Evolutionary conservation across 345 rosid species (phyloP).

Genomic region (Combretum micranthum): DNA sequence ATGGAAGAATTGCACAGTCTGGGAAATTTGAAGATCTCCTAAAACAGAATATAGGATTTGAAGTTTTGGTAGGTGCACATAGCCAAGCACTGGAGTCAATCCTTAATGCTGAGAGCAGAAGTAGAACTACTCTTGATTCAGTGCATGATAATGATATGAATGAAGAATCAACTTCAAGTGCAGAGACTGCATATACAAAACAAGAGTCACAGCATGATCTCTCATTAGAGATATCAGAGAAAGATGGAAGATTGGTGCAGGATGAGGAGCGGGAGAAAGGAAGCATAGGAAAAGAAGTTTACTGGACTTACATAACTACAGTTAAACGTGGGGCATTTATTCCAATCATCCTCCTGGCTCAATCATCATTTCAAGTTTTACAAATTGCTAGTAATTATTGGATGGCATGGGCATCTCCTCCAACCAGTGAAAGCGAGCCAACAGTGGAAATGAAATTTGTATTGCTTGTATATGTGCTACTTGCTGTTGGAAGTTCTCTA

Average conservation of each 20-base stretch:
- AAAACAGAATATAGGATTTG: conserved; percentile 77
- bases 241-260: conserved; percentile 74
- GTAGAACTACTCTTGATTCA: conserved; percentile 32
- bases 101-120: conserved; percentile 48
- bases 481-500: conserved; percentile 62
- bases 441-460: conserved; percentile 43
- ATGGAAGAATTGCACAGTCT: conserved; percentile 82
- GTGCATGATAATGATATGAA: conserved; percentile 27
- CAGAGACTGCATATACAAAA: conserved; percentile 25
- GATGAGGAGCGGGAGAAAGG: conserved; percentile 93
- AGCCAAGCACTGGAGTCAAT: conserved; percentile 70
- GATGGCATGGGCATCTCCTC: conserved; percentile 93
- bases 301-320: conserved; percentile 64
- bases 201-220: conserved; percentile 51
- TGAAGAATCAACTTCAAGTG: conserved; percentile 28
- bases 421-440: conserved; percentile 50
- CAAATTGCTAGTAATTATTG: conserved; percentile 88
- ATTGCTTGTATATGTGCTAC: conserved; percentile 57
- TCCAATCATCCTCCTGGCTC: conserved; percentile 78
- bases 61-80: conserved; percentile 87
- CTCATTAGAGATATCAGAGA: conserved; percentile 45
- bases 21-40: conserved; percentile 69
- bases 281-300: conserved; percentile 80
- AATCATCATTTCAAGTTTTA: conserved; percentile 68
- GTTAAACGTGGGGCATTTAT: conserved; percentile 68